Evolutionary conservation across 768 basidiomycete genomes (phyloP).

Genomic region (Tubosaeta sp.): DNA sequence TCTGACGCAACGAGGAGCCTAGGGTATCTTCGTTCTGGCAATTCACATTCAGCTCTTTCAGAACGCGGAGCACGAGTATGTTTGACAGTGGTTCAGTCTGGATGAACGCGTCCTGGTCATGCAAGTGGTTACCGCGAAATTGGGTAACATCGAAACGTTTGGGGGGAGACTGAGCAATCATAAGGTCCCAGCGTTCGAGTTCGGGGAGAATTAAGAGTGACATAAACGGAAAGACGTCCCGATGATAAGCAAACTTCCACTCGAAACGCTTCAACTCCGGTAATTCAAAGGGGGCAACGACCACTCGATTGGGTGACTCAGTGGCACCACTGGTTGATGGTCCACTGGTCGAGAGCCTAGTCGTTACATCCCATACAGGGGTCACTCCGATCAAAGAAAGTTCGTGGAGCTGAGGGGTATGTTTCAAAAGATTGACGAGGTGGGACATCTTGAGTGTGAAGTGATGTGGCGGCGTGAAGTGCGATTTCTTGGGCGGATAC

Average conservation of each 20-base stretch:
- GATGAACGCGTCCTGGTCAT: constrained; percentile 29
- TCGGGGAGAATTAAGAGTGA: constrained; percentile 37
- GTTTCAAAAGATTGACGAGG: constrained; percentile 34
- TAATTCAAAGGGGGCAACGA: constrained; percentile 30
- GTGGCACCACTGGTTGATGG: constrained; percentile 4
- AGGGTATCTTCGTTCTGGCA: constrained; percentile 39
- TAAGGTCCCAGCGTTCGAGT: constrained; percentile 43
- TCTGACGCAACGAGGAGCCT: constrained; percentile 37
- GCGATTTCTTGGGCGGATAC: constrained; percentile 32
- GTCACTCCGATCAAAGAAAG: constrained; percentile 41
- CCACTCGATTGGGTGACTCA: constrained; percentile 3
- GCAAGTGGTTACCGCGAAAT: constrained; percentile 29
- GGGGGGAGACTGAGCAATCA: constrained; percentile 33
- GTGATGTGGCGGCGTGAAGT: constrained; percentile 21
- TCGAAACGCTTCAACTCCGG: constrained; percentile 40
- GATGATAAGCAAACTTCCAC: constrained; percentile 44
- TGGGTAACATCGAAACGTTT: constrained; percentile 26
- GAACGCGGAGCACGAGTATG: constrained; percentile 22
- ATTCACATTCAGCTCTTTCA: constrained; percentile 44
- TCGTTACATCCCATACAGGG: constrained; percentile 35
- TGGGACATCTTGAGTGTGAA: constrained; percentile 38
- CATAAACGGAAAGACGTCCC: constrained; percentile 41
- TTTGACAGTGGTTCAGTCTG: constrained; percentile 26
- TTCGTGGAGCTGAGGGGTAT: constrained; percentile 39
- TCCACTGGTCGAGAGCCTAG: constrained; percentile 10